Base-by-base conservation (phyloP, 371 early-diverging fungal species). In the Mortierella sp. region DNA sequence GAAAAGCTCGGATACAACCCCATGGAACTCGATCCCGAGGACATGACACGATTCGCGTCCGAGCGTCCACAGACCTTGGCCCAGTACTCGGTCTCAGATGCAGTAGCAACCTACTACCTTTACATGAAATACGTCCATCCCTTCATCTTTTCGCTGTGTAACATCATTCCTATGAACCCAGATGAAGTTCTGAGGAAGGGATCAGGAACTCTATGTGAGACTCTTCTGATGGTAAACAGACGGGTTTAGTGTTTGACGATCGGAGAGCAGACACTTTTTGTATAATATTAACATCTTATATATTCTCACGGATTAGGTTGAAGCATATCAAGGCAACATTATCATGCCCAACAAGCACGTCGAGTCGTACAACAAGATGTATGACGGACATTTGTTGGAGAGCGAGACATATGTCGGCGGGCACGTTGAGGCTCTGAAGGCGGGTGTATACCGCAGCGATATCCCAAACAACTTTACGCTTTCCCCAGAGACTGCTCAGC, bases 71-170 rank as follows among this genome's bases (percentile, higher is more conserved):
- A 99, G 72, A 90, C 85, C n/a, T 83, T 99, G 50, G 98, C 99
- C 11, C 95, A 97, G 56, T 99, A 99, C 80, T 99, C 99, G 17
- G 99, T 99, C 27, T 99, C 99, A 52, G 99, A 99, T 87, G 99
- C 99, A 6, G 99, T 99, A 3, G 99, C 99, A 0, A 99, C 99
- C 1, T 99, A 99, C 80, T 98, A 98, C 67, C 85, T 99, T 2
- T 99, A 99, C 80, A 97, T 98, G 94, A 99, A 99, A 85, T 99
- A 99, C 80, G 99, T 99, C 11, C 95, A 99, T 82, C 97, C 99
- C 8, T 99, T 99, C 76, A 97, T 99, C 50, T 99, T 99, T 79
- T 99, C 99, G 6, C 86, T 99, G 6, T 98, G 99, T 82, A 99
- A 99, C 73, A 94, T 99, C 61, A 98, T 99, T 70, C 99, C 99